Conservation (phyloP, 495 filamentous ascomycete genomes). For the Margaritispora aquatica region DNA sequence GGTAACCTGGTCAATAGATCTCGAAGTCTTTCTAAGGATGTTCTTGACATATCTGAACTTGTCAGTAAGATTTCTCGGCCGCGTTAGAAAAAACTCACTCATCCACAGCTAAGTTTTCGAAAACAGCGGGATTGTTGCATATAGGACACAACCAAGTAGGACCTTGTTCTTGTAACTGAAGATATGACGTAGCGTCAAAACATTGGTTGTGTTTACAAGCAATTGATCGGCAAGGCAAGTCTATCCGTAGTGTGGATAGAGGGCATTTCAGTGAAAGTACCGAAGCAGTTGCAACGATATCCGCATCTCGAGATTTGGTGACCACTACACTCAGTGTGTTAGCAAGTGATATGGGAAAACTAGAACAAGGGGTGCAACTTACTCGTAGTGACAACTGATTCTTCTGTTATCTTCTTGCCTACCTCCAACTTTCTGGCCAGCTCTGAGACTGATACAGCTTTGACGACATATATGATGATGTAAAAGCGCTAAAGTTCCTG, state of each 20-base stretch:
- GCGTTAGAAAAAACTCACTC: conserved; percentile 50
- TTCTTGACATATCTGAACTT: conserved; percentile 75
- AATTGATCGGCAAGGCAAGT: conserved; percentile 70
- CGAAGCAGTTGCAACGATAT: conserved; percentile 80
- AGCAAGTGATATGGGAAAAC: neutral
- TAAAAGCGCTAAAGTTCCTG: conserved; percentile 62
- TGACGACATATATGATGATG: conserved; percentile 67
- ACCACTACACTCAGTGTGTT: conserved; percentile 49
- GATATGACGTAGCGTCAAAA: conserved; percentile 89
- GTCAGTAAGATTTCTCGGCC: neutral
- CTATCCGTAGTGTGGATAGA: conserved; percentile 75
- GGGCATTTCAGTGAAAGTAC: conserved; percentile 91
- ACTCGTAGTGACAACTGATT: conserved; percentile 81
- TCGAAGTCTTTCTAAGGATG: conserved; percentile 66
- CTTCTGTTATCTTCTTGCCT: conserved; percentile 68
- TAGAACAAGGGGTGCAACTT: conserved; percentile 39
- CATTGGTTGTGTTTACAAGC: conserved; percentile 87
- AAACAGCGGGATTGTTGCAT: conserved; percentile 77
- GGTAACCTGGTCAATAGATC: conserved; percentile 72
- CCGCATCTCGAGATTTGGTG: conserved; percentile 74
- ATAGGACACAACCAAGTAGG: conserved; percentile 93
- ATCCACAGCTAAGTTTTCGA: conserved; percentile 77
- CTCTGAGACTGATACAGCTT: conserved; percentile 60
- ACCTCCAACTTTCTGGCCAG: conserved; percentile 62
- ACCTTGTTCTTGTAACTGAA: conserved; percentile 91